Base-by-base conservation (phyloP, 352 stramenopile genomes). In the Phytophthora quininea region DNA sequence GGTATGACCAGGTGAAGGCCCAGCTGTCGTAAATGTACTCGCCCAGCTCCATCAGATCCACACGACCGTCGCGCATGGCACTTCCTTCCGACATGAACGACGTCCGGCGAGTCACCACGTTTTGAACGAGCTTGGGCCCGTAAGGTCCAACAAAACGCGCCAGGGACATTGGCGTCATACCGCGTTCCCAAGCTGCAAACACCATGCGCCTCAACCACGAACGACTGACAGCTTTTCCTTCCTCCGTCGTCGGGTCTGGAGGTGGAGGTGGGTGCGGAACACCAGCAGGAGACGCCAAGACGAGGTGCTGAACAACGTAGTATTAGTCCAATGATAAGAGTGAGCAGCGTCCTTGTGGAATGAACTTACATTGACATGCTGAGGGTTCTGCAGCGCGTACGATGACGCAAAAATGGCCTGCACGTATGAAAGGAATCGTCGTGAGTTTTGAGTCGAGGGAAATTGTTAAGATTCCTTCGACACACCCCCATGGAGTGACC, bases 1-100 rank as follows among this genome's bases (percentile, higher is more conserved):
- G n/a, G n/a, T n/a, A n/a, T n/a, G n/a, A n/a, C n/a, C n/a, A n/a
- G n/a, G n/a, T 92, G 9, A 93, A 74, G 2, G 88, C 88, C 88
- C 84, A 93, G 69, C 93, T 96, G 73, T 96, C 73, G 68, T 96
- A 96, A 40, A 92, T 77, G 68, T 96, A 96, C 53, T 91, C 83
- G 50, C 64, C 77, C 32, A 96, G 54, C 38, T 92, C 79, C 3
- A 74, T 64, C 10, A 92, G 51, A 46, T 93, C 69, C 9, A 94
- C 71, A 32, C 76, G 75, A 11, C 88, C 88, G 29, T 86, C 77
- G 45, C 87, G 84, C 62, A 96, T 76, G 12, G 86, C 82, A 46
- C 86, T 94, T 12, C 67, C 79, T 27, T 81, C 69, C 1, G 81
- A 86, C 80, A 92, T 93, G 62, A 90, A 93, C n/a, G 73, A 91